Evolutionary conservation across 805 yeast species (phyloP), one percentile per base, ranked within the genome.

Genomic region (Schwanniomyces yamadae): DNA sequence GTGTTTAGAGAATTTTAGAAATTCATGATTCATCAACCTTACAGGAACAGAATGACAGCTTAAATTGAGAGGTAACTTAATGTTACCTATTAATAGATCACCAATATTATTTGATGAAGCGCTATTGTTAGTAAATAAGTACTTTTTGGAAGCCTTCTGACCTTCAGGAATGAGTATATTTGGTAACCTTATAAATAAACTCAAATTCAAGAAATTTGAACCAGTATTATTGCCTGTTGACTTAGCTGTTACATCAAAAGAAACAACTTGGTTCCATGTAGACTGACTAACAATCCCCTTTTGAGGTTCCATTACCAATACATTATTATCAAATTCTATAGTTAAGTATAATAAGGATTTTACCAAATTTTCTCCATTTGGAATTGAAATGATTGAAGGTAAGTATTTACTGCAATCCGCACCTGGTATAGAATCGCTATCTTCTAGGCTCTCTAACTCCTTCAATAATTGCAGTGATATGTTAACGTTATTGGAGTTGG

Each of bases 301-400:
- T 19, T 81, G 78, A 2, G 98, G 93, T 48, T 89, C 95, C 33
- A 91, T 80, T 11, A 89, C 75, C 45, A 93, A 83, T 46, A 90
- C 93, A 33, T 91, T 88, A 61, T 93, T 93, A 63, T 93, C 99
- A 56, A 89, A 91, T 61, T 93, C 99, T 29, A 93, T 72, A 2
- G 95, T 88, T 52, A 90, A 75, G 59, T 86, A 87, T 24, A 93
- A 73, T 41, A 95, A 72, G 12, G 93, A 77, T 47, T 78, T 79
- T 43, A 77, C 72, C 23, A 73, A 63, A 34, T 70, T 69, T 29
- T 64, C 67, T 12, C 46, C 80, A 20, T 75, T 73, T 11, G 85
- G 81, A 28, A 77, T 64, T 31, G 77, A 63, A 29, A 78, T 66
- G 28, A 74, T 66, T 11, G 82, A 71, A 27, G 87, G 82, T 29